These are phyloP conservation scores for Lavandula angustifolia DNA, from an alignment of 257 asterid genomes.

Conservation along the genomic window DNA sequence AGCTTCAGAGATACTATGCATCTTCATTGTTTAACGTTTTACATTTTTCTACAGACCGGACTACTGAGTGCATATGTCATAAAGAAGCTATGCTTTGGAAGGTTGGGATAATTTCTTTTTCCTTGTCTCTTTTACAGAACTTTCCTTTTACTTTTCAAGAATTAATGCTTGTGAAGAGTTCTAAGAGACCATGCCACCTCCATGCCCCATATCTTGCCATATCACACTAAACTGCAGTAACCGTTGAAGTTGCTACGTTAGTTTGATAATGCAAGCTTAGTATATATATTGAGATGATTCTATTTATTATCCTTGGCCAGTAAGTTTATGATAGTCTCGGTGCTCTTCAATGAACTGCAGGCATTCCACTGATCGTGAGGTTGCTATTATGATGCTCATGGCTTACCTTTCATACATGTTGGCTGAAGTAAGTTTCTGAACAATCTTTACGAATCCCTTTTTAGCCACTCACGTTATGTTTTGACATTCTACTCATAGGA, in stretches of 20 bases:
- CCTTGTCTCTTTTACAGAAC: too few species aligned
- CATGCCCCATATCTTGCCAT: background rate
- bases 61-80: constrained; percentile 86
- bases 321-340: constrained; percentile 18
- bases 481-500: background rate
- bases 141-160: background rate
- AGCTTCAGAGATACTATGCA: constrained; percentile 26
- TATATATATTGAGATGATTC: background rate
- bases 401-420: constrained; percentile 96
- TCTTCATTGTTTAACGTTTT: constrained; percentile 22
- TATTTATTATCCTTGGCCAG: background rate
- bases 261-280: constrained; percentile 22
- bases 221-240: constrained; percentile 1
- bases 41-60: constrained; percentile 65
- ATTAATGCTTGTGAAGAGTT: constrained; percentile 25
- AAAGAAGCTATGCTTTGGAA: constrained; percentile 92
- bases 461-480: constrained; percentile 19
- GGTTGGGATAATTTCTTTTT: constrained; percentile 48
- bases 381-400: constrained; percentile 97
- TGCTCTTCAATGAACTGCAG: constrained; percentile 45
- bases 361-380: constrained; percentile 99
- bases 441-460: background rate
- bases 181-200: background rate
- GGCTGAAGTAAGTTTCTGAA: constrained; percentile 75
- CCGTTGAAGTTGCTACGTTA: constrained; percentile 12